Evolutionary conservation across 352 stramenopile species (phyloP).

Genomic region (Blastocystis sp.): DNA sequence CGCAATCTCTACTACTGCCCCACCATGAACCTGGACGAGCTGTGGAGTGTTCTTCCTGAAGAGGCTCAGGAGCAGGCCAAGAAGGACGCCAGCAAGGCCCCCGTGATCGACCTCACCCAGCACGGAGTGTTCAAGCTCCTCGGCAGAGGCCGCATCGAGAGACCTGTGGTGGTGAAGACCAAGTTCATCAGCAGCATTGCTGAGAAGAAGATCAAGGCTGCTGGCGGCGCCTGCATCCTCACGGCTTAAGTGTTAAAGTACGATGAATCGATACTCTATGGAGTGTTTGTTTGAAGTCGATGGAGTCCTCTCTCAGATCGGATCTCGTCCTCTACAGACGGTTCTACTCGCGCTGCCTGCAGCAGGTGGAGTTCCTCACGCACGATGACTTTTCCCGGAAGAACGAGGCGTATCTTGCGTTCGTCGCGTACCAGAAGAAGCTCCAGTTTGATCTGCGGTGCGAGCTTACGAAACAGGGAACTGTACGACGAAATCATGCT

Average conservation of each 20-base stretch:
- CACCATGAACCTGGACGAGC: conserved; percentile 96
- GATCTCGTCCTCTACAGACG: conserved; percentile 21
- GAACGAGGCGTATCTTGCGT: background rate
- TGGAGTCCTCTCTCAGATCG: background rate
- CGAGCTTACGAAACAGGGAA: background rate
- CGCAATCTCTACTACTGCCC: conserved; percentile 82
- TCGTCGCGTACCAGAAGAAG: background rate
- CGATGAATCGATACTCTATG: conserved; percentile 45
- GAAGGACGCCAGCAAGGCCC: too few relatives aligned
- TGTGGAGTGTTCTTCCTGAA: too few relatives aligned
- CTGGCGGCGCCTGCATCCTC: conserved; percentile 78
- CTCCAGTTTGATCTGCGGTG: background rate
- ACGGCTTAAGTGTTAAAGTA: conserved; percentile 83
- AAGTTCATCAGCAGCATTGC: too few relatives aligned
- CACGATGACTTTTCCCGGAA: background rate
- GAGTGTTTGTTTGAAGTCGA: conserved; percentile 13
- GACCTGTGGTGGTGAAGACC: too few relatives aligned
- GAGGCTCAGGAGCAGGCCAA: too few relatives aligned
- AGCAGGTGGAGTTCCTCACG: background rate
- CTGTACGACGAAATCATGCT: conserved; percentile 9
- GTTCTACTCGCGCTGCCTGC: background rate
- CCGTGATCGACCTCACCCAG: conserved; percentile 80
- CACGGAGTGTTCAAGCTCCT: too few relatives aligned
- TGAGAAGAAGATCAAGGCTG: too few relatives aligned
- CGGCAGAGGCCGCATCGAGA: too few relatives aligned